Evolutionary conservation across 805 yeast genomes (phyloP), one percentile per base, ranked within the genome.

Genomic region (Osmozyma mogii): DNA sequence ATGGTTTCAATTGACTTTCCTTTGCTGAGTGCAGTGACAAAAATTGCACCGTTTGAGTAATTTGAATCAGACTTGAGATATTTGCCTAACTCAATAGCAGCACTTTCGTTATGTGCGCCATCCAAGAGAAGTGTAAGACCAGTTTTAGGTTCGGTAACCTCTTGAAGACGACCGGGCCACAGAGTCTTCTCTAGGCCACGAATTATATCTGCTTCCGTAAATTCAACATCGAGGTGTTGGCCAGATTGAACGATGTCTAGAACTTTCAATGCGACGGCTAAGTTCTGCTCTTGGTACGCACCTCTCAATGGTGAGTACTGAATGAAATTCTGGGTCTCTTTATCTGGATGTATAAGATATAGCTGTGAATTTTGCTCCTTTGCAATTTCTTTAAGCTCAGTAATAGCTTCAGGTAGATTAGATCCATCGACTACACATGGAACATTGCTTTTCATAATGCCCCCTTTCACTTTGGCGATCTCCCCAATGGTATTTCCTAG

Each of bases 161-260:
- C 34, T 45, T 92, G 95, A 30, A 92, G 56, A 36, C 98, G 60
- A 1, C 96, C 97, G 0, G 94, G 94, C 97, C 97, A 88, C 6
- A 42, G 38, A 0, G 87, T 78, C 0, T 41, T 30, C 2, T 44
- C 29, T 0, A 88, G 53, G 0, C 96, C 95, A 6, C 45, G 38
- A 4, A 49, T 40, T 0, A 83, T 58, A 1, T 54, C 39, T 0
- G 50, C 49, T 2, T 37, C 34, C 0, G 68, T 44, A 4, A 22
- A 5, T 6, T 11, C 25, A 9, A 22, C n/a, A n/a, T n/a, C n/a
- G 6, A 76, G 20, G 32, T 25, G 37, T 35, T 11, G 37, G 32
- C 30, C 44, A 1, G 20, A n/a, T 9, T 31, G 34, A 15, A 61
- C 19, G 5, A 59, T 22, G 15, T 73, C 74, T 2, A 78, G 41